Percentiles rank a stretch among this genome's conserved stretches.
phyloP scores from a whole-genome alignment of 148 eudicot species.

The Pouteria glomerata region DNA sequence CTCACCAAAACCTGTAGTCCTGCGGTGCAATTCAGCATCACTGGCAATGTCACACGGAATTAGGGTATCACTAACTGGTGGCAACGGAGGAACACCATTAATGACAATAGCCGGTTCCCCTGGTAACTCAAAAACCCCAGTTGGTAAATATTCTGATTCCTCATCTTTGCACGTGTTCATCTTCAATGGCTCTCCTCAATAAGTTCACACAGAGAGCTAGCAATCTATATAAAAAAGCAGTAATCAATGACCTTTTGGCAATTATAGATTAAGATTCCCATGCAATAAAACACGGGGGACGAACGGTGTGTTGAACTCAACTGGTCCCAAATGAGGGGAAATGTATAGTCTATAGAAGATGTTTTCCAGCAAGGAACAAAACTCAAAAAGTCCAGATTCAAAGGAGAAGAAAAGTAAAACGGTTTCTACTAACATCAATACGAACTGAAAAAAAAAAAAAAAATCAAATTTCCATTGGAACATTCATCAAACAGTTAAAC shows the following conservation, averaged over 20 bases:
- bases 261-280: too few relatives aligned
- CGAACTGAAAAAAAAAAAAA: too few relatives aligned
- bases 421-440: too few relatives aligned
- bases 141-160: conserved; percentile 21
- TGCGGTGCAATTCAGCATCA: conserved; percentile 21
- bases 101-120: conserved; percentile 81
- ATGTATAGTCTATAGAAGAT: too few relatives aligned
- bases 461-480: too few relatives aligned
- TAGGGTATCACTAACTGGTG: conserved; percentile 18
- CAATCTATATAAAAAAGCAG: not conserved
- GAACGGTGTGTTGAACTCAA: too few relatives aligned
- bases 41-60: conserved; percentile 12
- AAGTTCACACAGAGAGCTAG: not conserved
- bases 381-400: too few relatives aligned
- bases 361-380: too few relatives aligned
- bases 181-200: not conserved
- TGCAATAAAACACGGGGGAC: too few relatives aligned
- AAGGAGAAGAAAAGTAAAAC: too few relatives aligned
- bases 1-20: conserved; percentile 42
- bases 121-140: conserved; percentile 44
- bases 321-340: too few relatives aligned
- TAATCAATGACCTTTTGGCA: not conserved
- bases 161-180: conserved; percentile 32
- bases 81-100: conserved; percentile 58
- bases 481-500: too few relatives aligned